phyloP scores from a whole-genome alignment of 2,329 filamentous ascomycete genomes.

The Aspergillus thermomutatus region DNA sequence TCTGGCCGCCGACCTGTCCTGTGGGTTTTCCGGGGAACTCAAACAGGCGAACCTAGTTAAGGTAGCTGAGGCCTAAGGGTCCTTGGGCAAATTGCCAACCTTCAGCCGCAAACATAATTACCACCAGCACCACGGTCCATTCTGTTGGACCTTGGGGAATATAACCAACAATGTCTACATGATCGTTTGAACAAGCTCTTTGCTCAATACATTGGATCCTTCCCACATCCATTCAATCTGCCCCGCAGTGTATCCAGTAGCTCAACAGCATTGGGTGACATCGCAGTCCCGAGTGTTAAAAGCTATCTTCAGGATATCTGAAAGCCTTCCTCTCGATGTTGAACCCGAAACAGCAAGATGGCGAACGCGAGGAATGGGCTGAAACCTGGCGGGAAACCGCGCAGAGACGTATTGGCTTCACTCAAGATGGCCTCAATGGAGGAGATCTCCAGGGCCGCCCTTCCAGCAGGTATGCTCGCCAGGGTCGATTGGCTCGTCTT shows the following conservation, averaged over 20 bases:
- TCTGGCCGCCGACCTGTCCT: neutral
- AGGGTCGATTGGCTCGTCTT: neutral
- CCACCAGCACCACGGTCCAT: neutral
- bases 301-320: constrained; percentile 1
- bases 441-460: constrained; percentile 67
- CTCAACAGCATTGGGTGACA: neutral
- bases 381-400: constrained; percentile 31
- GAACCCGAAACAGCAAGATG: constrained; percentile 32
- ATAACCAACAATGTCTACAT: neutral
- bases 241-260: neutral
- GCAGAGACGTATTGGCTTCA: constrained; percentile 64
- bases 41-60: neutral
- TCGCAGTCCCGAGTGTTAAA: constrained; percentile 1
- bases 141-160: neutral
- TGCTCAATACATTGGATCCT: neutral
- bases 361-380: constrained; percentile 49
- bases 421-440: constrained; percentile 75
- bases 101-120: neutral
- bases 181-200: neutral
- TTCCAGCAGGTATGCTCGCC: constrained; percentile 69
- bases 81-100: neutral
- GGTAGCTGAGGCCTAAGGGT: neutral
- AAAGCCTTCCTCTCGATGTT: constrained; percentile 25
- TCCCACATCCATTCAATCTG: neutral
- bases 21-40: neutral